Evolutionary conservation across 2,329 filamentous ascomycete genomes (phyloP).

Genomic region (Mycosphaerella sp.): DNA sequence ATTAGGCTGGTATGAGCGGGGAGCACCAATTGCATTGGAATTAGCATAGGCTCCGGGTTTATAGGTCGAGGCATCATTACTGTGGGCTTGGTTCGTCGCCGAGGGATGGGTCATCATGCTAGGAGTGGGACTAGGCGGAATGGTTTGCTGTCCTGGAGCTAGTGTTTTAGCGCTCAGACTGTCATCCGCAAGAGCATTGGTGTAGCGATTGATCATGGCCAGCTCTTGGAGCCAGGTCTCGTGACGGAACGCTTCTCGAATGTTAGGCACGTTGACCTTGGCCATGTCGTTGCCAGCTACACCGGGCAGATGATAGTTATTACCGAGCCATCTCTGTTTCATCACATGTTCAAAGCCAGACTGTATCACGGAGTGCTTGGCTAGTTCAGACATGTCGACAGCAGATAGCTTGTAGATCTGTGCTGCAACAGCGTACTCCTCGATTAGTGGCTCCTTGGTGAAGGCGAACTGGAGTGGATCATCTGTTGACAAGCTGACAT

Average conservation of each 20-base stretch:
- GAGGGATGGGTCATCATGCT: constrained; percentile 41
- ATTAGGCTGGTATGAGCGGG: constrained; percentile 25
- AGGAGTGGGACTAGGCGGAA: constrained; percentile 34
- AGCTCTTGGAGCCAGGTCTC: constrained; percentile 80
- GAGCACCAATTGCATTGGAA: constrained; percentile 30
- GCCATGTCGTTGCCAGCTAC: constrained; percentile 83
- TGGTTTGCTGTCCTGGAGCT: constrained; percentile 19
- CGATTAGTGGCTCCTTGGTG: constrained; percentile 95
- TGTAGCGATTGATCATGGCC: constrained; percentile 57
- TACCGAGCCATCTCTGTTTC: constrained; percentile 87
- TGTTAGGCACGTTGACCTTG: constrained; percentile 93
- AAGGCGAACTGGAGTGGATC: constrained; percentile 97
- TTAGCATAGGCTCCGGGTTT: constrained; percentile 11
- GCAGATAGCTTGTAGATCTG: constrained; percentile 98
- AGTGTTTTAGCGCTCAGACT: constrained; percentile 29
- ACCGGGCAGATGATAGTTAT: constrained; percentile 69
- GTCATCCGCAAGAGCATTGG: constrained; percentile 23
- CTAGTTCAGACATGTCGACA: constrained; percentile 97
- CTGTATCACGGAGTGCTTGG: constrained; percentile 91
- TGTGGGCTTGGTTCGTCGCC: constrained; percentile 30
- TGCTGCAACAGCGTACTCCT: constrained; percentile 95
- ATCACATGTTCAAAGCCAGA: constrained; percentile 85
- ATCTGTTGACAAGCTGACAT: constrained; percentile 93
- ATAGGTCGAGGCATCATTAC: constrained; percentile 21
- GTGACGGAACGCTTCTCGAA: constrained; percentile 81